phyloP scores from a whole-genome alignment of 2,329 filamentous ascomycete species.

The Diaporthe vaccinii region DNA sequence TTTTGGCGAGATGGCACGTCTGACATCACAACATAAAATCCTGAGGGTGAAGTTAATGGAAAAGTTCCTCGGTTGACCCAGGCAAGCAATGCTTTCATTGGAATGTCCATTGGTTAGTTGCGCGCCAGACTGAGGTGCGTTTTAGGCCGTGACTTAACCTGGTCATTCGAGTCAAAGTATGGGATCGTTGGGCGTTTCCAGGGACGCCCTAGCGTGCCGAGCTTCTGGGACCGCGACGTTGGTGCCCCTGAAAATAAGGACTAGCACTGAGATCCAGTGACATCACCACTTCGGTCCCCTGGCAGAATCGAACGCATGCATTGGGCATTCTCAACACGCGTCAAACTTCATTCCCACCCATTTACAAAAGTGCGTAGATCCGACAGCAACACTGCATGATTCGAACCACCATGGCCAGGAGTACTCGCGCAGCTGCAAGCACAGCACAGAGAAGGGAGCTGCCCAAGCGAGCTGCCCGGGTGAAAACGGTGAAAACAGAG shows the following conservation, averaged over 20 bases:
- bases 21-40: no score
- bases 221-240: neutral
- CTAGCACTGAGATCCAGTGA: conserved; percentile 31
- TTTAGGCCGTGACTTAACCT: no score
- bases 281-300: conserved; percentile 39
- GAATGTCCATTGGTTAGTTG: no score
- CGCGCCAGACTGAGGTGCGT: no score
- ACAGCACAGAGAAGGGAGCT: conserved; percentile 27
- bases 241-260: conserved; percentile 25
- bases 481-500: conserved; percentile 37
- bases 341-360: neutral
- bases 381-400: conserved; percentile 21
- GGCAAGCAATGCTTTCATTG: no score
- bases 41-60: no score
- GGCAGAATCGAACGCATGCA: neutral
- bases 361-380: neutral
- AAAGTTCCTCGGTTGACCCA: no score
- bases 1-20: no score
- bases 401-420: conserved; percentile 36
- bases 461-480: conserved; percentile 35
- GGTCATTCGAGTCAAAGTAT: no score
- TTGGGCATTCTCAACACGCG: neutral
- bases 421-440: conserved; percentile 37
- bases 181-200: no score
- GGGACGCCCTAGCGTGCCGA: neutral